Percentiles rank a stretch among this genome's conserved stretches.
Conservation (phyloP, 2,329 filamentous ascomycete genomes). For the Ceratocystis variospora region DNA sequence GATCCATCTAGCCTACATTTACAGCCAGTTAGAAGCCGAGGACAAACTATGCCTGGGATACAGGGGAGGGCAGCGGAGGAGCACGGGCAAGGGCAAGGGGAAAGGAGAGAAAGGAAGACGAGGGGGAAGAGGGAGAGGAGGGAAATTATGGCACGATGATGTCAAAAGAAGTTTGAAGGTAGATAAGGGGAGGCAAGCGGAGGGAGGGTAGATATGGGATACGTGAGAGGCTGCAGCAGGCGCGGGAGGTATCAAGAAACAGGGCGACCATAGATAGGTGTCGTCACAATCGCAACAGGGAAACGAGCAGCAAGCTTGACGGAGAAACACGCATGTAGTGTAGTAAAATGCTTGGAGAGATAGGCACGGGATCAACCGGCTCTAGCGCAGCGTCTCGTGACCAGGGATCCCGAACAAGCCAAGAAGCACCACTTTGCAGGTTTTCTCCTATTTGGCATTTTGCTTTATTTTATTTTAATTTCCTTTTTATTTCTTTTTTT, state of each 20-base stretch:
- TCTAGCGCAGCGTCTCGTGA: conserved; percentile 24
- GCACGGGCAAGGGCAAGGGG: neutral
- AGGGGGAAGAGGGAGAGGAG: neutral
- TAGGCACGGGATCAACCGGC: conserved; percentile 32
- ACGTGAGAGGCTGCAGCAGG: neutral
- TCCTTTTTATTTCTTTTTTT: neutral
- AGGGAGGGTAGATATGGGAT: neutral
- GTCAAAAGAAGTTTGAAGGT: neutral
- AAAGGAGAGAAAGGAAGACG: neutral
- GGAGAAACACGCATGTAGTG: too few species aligned
- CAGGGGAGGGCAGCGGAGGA: neutral
- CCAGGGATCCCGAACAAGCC: neutral
- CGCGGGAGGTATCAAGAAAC: too few species aligned
- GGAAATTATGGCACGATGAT: conserved; percentile 1
- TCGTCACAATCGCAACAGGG: neutral
- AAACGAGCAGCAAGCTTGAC: too few species aligned
- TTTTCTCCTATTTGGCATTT: too few species aligned
- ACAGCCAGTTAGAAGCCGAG: neutral
- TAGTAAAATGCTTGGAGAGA: neutral
- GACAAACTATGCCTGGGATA: neutral
- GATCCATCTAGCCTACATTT: neutral
- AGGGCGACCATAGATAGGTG: neutral
- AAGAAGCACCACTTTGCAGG: neutral
- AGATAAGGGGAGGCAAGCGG: neutral
- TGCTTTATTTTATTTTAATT: too few species aligned